Evolutionary conservation across 108 stramenopile species (phyloP), one percentile per base, ranked within the genome.

Genomic region (Cylindrotheca closterium): DNA sequence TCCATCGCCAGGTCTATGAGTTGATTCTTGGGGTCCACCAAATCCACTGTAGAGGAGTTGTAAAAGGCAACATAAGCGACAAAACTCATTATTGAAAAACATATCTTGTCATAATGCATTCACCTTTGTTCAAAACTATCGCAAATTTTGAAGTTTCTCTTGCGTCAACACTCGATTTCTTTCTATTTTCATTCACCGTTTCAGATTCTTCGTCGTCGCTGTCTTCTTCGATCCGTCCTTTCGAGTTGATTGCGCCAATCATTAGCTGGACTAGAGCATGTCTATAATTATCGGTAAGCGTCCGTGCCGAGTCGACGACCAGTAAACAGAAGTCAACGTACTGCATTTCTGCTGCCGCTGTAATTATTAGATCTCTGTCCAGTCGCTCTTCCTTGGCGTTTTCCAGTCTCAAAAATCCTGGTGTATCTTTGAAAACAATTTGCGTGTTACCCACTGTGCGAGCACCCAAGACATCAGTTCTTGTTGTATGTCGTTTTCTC

Each of bases 401-500:
- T 47, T 69, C 60, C 47, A 77, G 65, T 66, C 84, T 78, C 52
- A 97, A 58, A 81, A 89, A 95, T 19, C 96, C 96, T 4, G 96
- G 96, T 17, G 96, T 95, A 61, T 97, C 96, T 25, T 85, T 76
- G 64, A 97, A 97, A 26, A 90, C 85, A 0, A 97, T 47, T 63
- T 97, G 94, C 15, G 93, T 84, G 32, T 77, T 21, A n/a, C 51
- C 59, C 15, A 89, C 47, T 5, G 92, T 95, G 45, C 87, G 70
- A 15, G 90, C 91, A 18, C 92, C 96, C 58, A 97, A 67, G 23
- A 94, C 86, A 24, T 89, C 91, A 26, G 68, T 60, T 22, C 92
- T 78, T 0, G 96, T 95, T 28, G 96, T 97, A 72, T 97, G 94
- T 7, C 96, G 87, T 68, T 97, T 97, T 18, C 89, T 81, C 2